Percentiles rank a stretch among this genome's conserved stretches.
phyloP scores from a whole-genome alignment of 2,329 filamentous ascomycete genomes.

The Penicillium polonicum region DNA sequence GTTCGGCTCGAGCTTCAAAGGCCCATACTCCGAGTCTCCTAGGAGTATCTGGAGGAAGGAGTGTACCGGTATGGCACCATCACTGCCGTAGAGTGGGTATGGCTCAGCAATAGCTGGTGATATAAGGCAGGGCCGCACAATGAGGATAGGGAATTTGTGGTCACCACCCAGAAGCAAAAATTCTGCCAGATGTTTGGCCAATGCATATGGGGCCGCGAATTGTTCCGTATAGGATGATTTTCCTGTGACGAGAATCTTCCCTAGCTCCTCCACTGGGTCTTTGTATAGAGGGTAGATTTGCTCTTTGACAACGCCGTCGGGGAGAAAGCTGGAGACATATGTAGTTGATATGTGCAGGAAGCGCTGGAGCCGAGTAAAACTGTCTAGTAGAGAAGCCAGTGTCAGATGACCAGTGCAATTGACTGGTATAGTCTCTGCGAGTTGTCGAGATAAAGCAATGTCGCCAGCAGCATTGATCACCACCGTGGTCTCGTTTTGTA shows the following conservation, averaged over 20 bases:
- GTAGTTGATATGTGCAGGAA: slow-evolving; percentile 19
- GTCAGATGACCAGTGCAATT: slow-evolving; percentile 15
- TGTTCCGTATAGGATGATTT: slow-evolving; percentile 3
- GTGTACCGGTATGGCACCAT: slow-evolving; percentile 15
- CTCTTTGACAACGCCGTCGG: slow-evolving; percentile 8
- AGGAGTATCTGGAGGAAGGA: slow-evolving; percentile 13
- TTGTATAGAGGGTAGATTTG: slow-evolving; percentile 1
- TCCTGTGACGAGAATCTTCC: slow-evolving; percentile 9
- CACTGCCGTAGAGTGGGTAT: slow-evolving; percentile 16
- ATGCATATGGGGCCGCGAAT: slow-evolving; percentile 17
- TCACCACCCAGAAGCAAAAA: slow-evolving; percentile 3
- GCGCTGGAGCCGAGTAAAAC: slow-evolving; percentile 5
- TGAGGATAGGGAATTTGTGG: slow-evolving; percentile 10
- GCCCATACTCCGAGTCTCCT: slow-evolving; percentile 1
- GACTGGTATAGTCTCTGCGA: slow-evolving; percentile 9
- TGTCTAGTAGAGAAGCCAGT: slow-evolving; percentile 1
- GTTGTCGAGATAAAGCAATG: slow-evolving; percentile 14
- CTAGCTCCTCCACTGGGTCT: slow-evolving; percentile 4
- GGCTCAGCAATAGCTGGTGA: slow-evolving; percentile 21
- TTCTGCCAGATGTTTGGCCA: slow-evolving; percentile 22
- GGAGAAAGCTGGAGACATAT: slow-evolving; percentile 14
- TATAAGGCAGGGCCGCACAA: slow-evolving; percentile 18
- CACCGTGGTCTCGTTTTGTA: slow-evolving; percentile 15
- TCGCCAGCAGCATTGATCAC: slow-evolving; percentile 21
- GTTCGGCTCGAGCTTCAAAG: neutral